phyloP scores from a whole-genome alignment of 1,284 basidiomycete species.

The Ceratobasidium sp. region DNA sequence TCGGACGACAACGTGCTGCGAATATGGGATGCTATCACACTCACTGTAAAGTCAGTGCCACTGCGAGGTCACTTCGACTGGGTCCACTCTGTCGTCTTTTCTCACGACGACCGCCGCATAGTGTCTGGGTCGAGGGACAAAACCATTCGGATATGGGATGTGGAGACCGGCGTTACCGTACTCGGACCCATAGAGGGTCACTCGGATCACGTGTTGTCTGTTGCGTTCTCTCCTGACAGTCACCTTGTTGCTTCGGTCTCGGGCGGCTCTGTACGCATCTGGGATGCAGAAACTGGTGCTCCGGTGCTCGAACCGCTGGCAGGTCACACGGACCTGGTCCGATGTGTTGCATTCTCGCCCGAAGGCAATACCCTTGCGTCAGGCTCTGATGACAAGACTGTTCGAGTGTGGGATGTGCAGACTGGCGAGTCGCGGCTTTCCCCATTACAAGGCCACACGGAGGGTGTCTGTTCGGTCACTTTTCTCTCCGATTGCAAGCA shows the following conservation, averaged over 20 bases:
- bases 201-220: background rate
- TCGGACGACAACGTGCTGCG: background rate
- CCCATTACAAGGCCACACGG: too few relatives aligned
- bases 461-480: too few relatives aligned
- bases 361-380: background rate
- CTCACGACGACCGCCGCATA: background rate
- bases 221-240: slow-evolving; percentile 20
- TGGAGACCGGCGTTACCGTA: background rate
- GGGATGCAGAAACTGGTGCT: background rate
- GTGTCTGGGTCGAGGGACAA: slow-evolving; percentile 24
- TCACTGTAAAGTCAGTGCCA: background rate
- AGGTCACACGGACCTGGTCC: background rate
- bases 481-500: too few relatives aligned
- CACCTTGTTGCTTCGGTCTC: background rate
- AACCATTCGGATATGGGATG: slow-evolving; percentile 35
- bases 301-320: background rate
- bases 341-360: slow-evolving; percentile 1
- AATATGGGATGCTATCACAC: background rate
- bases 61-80: background rate
- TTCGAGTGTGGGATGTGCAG: too few relatives aligned
- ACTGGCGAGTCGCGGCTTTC: too few relatives aligned
- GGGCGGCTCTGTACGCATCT: background rate
- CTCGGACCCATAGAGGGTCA: background rate
- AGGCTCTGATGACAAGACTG: too few relatives aligned
- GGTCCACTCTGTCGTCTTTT: background rate